Percentiles rank a stretch among this genome's conserved stretches.
phyloP scores from a whole-genome alignment of 306 rosid species.

The Acacia melanoxylon region DNA sequence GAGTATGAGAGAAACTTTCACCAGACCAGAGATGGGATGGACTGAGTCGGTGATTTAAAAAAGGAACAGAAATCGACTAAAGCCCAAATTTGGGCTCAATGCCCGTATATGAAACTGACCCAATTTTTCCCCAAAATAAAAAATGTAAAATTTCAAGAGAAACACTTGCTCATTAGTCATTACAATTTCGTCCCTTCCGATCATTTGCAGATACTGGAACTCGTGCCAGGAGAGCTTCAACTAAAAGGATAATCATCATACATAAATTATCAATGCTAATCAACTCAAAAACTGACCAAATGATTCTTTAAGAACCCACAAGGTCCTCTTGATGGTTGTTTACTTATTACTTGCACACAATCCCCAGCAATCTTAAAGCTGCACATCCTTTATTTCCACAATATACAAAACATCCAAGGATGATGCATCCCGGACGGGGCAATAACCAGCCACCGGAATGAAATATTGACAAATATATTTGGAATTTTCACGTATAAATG shows the following conservation, averaged over 20 bases:
- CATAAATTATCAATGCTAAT: neutral
- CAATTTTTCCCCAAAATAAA: neutral
- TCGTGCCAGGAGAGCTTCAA: neutral
- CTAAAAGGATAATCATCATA: neutral
- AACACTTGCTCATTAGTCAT: no score
- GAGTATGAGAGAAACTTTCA: neutral
- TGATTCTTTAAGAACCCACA: conserved; percentile 23
- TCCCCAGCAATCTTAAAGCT: conserved; percentile 33
- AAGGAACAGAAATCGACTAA: neutral
- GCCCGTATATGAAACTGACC: neutral
- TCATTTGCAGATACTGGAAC: neutral
- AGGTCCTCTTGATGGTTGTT: conserved; percentile 10
- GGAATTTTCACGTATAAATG: conserved; percentile 24
- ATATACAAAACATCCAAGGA: conserved; percentile 34
- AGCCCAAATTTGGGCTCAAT: neutral
- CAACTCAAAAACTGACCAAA: conserved; percentile 10
- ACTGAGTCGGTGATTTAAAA: no score
- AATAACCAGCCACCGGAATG: neutral
- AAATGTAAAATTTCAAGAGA: neutral
- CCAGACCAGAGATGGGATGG: neutral
- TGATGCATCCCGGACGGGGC: conserved; percentile 28
- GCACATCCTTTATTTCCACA: conserved; percentile 30
- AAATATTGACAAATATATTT: neutral
- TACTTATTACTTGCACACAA: conserved; percentile 32
- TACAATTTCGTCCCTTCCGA: neutral